Evolutionary conservation across 148 eudicot species (phyloP), one percentile per base, ranked within the genome.

Genomic region (Persicaria tinctoria): DNA sequence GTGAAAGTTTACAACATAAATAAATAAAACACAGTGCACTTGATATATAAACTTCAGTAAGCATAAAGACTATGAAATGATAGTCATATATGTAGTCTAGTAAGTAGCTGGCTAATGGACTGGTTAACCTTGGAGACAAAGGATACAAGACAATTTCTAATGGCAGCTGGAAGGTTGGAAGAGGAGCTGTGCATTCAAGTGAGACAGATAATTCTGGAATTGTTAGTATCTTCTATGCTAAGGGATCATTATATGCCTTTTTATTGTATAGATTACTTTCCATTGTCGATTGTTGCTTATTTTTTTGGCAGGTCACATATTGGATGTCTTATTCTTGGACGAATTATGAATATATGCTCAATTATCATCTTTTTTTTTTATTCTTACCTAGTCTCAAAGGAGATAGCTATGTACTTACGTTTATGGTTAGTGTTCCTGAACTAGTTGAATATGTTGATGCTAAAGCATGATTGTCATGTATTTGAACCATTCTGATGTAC

Each of bases 61-160:
- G n/a, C n/a, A n/a, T n/a, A n/a, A n/a, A n/a, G n/a, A n/a, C n/a
- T n/a, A n/a, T n/a, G n/a, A n/a, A n/a, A n/a, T n/a, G n/a, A n/a
- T n/a, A n/a, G n/a, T n/a, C n/a, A n/a, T n/a, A n/a, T n/a, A n/a
- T n/a, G n/a, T n/a, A 85, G 76, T 85, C 87, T 49, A 75, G 87
- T 80, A 82, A 80, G 66, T 82, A 82, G n/a, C 60, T 85, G 62
- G 87, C 87, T 66, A 75, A 81, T 70, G 87, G 87, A 46, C 56
- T 85, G 48, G 63, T 79, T 14, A 85, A 78, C 70, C 81, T 85
- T 38, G 82, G 85, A n/a, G 85, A 80, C 72, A 80, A 64, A 51
- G 85, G 87, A n/a, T 85, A 80, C 78, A 82, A 80, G 73, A 85
- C 79, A 9, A 32, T 85, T 38, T 73, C 83, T 50, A 63, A 70